Base-by-base conservation (phyloP, 805 yeast species). In the Candida lessepsii region DNA sequence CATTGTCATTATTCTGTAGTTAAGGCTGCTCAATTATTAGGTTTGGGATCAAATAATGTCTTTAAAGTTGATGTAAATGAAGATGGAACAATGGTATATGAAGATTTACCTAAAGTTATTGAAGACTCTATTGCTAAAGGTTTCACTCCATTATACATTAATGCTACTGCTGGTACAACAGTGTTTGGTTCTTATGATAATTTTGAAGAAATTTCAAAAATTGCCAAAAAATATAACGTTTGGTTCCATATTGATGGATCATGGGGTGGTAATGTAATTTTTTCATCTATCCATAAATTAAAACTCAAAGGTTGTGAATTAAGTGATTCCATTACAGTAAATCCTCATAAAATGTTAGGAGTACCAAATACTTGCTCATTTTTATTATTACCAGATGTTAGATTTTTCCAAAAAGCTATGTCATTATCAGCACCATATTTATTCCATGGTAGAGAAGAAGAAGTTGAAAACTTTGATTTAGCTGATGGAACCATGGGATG, bases 401-500 rank as follows among this genome's bases (percentile, higher is more conserved):
- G 75, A 17, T 59, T 71, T 4, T 83, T 87, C 63, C 83, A 80
- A 49, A 71, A 72, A 35, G 82, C 95, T 10, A 86, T 85, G 67
- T 82, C 95, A 2, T 65, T 87, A 37, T 66, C 72, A 23, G 96
- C 96, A 0, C 93, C 93, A 4, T 87, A 86, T 56, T 63, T 86
- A 30, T 86, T 86, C 73, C 96, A 86, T 54, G 71, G 72, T 4
- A 51, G 70, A 17, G 71, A 67, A 35, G 58, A 63, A n/a, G 57
- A 60, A 9, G 76, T 67, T 3, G 83, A 75, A 18, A 79, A 76
- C 58, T 83, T 68, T 53, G 96, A 86, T 50, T 72, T 86, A 41
- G 96, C 91, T 1, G 91, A 85, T 57, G 95, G 93, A 10, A 87
- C 96, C 2, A 81, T 87, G 90, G 95, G 95, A 7, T 86, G 96